Conservation (phyloP, 331 rosid genomes). For the Quercus phellos region DNA sequence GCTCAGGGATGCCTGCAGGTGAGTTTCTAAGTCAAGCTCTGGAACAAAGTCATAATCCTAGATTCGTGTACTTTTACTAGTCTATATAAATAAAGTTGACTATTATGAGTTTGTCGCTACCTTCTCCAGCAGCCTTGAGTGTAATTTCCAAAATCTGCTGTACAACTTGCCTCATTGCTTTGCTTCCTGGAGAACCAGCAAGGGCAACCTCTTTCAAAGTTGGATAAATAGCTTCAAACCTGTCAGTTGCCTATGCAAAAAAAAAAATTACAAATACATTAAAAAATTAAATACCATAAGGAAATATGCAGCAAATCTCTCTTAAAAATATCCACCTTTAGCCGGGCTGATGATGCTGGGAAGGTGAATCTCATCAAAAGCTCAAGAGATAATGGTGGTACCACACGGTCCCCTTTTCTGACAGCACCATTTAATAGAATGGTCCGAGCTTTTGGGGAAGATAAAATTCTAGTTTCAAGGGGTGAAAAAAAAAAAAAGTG, state of each 20-base stretch:
- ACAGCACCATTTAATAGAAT: slow-evolving; percentile 60
- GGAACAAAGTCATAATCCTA: not conserved
- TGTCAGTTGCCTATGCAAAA: slow-evolving; percentile 62
- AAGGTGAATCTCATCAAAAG: slow-evolving; percentile 46
- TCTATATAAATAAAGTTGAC: not conserved
- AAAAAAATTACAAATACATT: slow-evolving; percentile 1
- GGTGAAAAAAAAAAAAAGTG: not conserved
- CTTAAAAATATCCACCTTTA: slow-evolving; percentile 38
- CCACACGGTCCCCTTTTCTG: slow-evolving; percentile 67
- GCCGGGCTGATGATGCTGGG: slow-evolving; percentile 49
- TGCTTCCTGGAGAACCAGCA: slow-evolving; percentile 61
- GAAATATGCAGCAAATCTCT: not conserved
- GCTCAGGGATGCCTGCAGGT: slow-evolving; percentile 41
- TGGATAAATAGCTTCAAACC: slow-evolving; percentile 68
- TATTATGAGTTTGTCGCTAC: slow-evolving; percentile 18
- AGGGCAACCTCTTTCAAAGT: slow-evolving; percentile 63
- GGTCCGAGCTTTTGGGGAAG: slow-evolving; percentile 51
- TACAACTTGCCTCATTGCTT: slow-evolving; percentile 47
- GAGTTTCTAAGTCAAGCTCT: slow-evolving; percentile 8
- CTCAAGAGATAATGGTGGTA: slow-evolving; percentile 60
- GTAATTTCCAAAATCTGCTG: slow-evolving; percentile 41
- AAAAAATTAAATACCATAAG: not conserved
- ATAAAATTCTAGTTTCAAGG: slow-evolving; percentile 41
- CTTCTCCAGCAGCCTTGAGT: slow-evolving; percentile 51
- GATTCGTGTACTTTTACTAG: not conserved